phyloP scores from a whole-genome alignment of 306 rosid species.

The Castanopsis chinensis region DNA sequence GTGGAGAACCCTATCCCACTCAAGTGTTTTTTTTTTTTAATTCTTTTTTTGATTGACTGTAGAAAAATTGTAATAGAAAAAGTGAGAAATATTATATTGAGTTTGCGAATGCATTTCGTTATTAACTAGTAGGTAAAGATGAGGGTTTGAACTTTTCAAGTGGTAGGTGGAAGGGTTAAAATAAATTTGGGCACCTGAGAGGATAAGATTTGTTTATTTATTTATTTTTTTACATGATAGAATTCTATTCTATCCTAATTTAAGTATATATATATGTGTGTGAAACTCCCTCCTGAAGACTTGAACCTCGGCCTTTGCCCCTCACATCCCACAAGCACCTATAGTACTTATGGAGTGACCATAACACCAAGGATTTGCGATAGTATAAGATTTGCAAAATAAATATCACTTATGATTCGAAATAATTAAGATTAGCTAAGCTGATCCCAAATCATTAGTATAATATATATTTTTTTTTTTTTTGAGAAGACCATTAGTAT shows the following conservation, averaged over 20 bases:
- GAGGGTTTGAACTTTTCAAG: too few species aligned
- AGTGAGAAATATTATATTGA: background rate
- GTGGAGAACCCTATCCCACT: background rate
- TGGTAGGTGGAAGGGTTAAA: too few species aligned
- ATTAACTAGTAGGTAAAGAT: slow-evolving; percentile 16
- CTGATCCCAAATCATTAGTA: slow-evolving; percentile 24
- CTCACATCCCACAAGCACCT: too few species aligned
- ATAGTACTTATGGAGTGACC: too few species aligned
- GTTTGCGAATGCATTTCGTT: slow-evolving; percentile 17
- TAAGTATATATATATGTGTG: too few species aligned
- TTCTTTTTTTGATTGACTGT: slow-evolving; percentile 3
- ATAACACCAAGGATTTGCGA: too few species aligned
- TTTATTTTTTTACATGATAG: too few species aligned
- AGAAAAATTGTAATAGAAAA: slow-evolving; percentile 6
- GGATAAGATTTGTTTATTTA: too few species aligned
- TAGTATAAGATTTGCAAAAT: slow-evolving; percentile 27
- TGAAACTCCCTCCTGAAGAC: too few species aligned
- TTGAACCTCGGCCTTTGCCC: too few species aligned
- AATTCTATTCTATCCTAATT: too few species aligned
- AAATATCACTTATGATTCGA: slow-evolving; percentile 16
- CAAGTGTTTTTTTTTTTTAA: slow-evolving; percentile 16
- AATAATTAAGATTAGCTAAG: slow-evolving; percentile 21
- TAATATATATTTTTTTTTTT: background rate
- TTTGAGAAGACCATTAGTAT: slow-evolving; percentile 2
- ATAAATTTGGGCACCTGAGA: slow-evolving; percentile 22